Evolutionary conservation across 140 eudicot genomes (phyloP).

Genomic region (Oenanthe javanica): DNA sequence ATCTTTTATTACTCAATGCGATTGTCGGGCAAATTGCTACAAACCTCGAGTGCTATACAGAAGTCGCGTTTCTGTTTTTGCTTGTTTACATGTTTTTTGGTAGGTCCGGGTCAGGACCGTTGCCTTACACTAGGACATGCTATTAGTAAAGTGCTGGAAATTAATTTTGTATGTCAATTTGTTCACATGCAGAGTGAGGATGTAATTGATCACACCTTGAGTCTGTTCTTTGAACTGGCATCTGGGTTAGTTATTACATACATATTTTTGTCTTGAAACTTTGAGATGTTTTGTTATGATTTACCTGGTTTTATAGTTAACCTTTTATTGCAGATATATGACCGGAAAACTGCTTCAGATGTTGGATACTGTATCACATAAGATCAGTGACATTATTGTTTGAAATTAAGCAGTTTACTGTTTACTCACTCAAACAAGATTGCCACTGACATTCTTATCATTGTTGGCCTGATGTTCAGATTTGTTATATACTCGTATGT

Average conservation of each 20-base stretch:
- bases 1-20: slow-evolving; percentile 66
- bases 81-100: background rate
- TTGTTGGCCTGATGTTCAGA: too few relatives aligned
- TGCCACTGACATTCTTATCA: too few relatives aligned
- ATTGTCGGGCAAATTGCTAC: slow-evolving; percentile 86
- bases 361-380: slow-evolving; percentile 54
- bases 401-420: too few relatives aligned
- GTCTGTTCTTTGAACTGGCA: slow-evolving; percentile 88
- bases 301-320: background rate
- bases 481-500: too few relatives aligned
- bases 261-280: background rate
- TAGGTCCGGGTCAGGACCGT: background rate
- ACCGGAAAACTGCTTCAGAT: slow-evolving; percentile 83
- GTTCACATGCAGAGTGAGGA: too few relatives aligned
- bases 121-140: background rate
- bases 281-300: background rate
- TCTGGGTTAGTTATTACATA: slow-evolving; percentile 62
- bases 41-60: slow-evolving; percentile 75
- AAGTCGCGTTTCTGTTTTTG: slow-evolving; percentile 34
- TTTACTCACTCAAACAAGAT: too few relatives aligned
- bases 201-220: slow-evolving; percentile 32
- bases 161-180: slow-evolving; percentile 18
- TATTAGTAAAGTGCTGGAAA: background rate
- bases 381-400: too few relatives aligned
- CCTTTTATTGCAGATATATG: slow-evolving; percentile 63